Percentiles rank a stretch among this genome's conserved stretches.
These are phyloP conservation scores for Eremochloa ophiuroides DNA, from an alignment of 176 grass and related monocot genomes.

Conservation along the genomic window DNA sequence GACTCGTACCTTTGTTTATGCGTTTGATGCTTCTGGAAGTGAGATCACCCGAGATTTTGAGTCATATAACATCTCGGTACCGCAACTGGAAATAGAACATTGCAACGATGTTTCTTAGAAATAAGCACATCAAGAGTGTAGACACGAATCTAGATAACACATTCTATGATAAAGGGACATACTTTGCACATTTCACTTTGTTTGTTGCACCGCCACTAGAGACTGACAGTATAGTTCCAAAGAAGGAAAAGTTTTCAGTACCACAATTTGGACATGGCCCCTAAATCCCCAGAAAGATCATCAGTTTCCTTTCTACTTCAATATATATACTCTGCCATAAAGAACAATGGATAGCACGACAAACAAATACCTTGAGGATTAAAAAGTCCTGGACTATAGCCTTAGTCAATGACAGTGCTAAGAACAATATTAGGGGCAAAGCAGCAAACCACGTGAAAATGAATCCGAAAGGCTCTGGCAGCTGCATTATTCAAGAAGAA, in stretches of 20 bases:
- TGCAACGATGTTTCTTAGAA: background rate
- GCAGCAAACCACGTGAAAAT: slow-evolving; percentile 98
- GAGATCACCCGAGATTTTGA: slow-evolving; percentile 71
- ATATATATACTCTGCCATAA: background rate
- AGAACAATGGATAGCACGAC: background rate
- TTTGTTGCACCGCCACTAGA: slow-evolving; percentile 62
- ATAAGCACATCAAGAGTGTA: background rate
- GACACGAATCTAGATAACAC: background rate
- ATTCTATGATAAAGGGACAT: slow-evolving; percentile 14
- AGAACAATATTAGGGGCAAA: slow-evolving; percentile 74
- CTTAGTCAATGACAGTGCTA: slow-evolving; percentile 54
- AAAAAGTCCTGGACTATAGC: slow-evolving; percentile 81
- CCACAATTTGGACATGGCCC: slow-evolving; percentile 88
- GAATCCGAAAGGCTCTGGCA: slow-evolving; percentile 93
- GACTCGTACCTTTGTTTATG: slow-evolving; percentile 41
- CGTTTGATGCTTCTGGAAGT: slow-evolving; percentile 49
- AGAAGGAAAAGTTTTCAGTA: slow-evolving; percentile 95
- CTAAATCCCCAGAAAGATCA: slow-evolving; percentile 27
- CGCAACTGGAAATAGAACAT: slow-evolving; percentile 48
- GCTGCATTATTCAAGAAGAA: slow-evolving; percentile 42
- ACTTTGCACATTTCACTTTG: slow-evolving; percentile 90
- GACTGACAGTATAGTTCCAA: slow-evolving; percentile 81
- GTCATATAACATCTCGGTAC: slow-evolving; percentile 58
- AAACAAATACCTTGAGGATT: slow-evolving; percentile 69
- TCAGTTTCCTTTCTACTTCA: background rate